Evolutionary conservation across 306 rosid genomes (phyloP), one percentile per base, ranked within the genome.

Genomic region (Sicyos baderoa): DNA sequence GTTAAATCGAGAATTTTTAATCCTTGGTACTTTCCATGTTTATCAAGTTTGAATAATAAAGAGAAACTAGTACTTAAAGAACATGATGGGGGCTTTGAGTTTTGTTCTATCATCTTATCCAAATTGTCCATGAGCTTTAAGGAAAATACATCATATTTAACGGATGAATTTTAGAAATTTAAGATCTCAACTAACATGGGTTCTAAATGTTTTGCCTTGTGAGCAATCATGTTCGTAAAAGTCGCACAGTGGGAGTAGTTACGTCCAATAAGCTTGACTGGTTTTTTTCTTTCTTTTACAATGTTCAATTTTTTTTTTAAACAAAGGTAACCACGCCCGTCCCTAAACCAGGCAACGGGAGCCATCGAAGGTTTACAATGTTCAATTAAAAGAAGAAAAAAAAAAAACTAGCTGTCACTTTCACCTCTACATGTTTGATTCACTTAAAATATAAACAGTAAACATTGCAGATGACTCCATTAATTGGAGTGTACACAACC

Each of bases 401-500:
- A 15, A 56, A 40, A 40, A 40, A 40, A 7, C 45, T 40, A 40
- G 45, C 45, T 40, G 45, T 9, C 45, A 40, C 10, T 40, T 40
- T 40, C 42, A 59, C 67, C 9, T 21, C 60, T 11, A 32, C 3
- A 60, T 15, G 47, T 60, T 60, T 60, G 44, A 19, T 60, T 29
- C 21, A 29, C 21, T 61, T 16, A 9, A 37, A 35, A 35, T 35
- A 23, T 22, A 22, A 22, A 22, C n/a, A 9, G 16, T 8, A 60
- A 60, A 32, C 66, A 32, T 60, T 14, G 48, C 67, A 60, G 67
- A 37, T 35, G 48, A 32, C 48, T 60, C 48, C 47, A 60, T 8
- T 27, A 60, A 32, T 59, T 40, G 45, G 45, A 40, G 11, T 35
- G 42, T 40, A 40, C 45, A 7, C 11, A 40, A 40, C 11, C 40